Conservation (phyloP, 2,329 filamentous ascomycete genomes). For the Colletotrichum sp. region DNA sequence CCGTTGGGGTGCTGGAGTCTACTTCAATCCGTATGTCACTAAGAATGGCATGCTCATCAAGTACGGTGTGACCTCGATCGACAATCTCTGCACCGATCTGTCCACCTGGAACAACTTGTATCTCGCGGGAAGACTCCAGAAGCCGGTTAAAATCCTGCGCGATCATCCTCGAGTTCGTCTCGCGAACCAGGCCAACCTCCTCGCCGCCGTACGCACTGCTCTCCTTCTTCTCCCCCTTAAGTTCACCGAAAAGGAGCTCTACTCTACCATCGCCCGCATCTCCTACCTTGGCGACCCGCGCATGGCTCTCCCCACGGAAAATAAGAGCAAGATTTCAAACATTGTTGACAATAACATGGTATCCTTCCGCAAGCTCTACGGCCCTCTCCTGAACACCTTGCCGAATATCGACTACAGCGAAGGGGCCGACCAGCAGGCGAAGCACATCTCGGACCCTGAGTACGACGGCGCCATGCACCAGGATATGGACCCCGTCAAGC, state of each 20-base stretch:
- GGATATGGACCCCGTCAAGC: slow-evolving; percentile 89
- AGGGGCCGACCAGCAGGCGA: slow-evolving; percentile 51
- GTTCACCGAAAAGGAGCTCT: slow-evolving; percentile 89
- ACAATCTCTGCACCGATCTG: slow-evolving; percentile 86
- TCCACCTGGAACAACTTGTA: slow-evolving; percentile 94
- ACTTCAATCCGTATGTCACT: slow-evolving; percentile 95
- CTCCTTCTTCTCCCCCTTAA: slow-evolving; percentile 82
- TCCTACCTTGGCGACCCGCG: slow-evolving; percentile 97
- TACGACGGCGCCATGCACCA: slow-evolving; percentile 76
- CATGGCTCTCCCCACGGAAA: slow-evolving; percentile 89
- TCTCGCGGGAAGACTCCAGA: slow-evolving; percentile 93
- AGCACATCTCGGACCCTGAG: slow-evolving; percentile 54
- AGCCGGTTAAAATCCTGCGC: slow-evolving; percentile 95
- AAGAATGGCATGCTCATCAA: slow-evolving; percentile 97
- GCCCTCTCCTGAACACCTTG: slow-evolving; percentile 85
- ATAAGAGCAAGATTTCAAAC: slow-evolving; percentile 90
- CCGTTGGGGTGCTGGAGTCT: slow-evolving; percentile 88
- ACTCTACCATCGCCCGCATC: slow-evolving; percentile 88
- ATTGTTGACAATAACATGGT: slow-evolving; percentile 91
- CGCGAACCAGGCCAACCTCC: slow-evolving; percentile 93
- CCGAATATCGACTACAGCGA: slow-evolving; percentile 86
- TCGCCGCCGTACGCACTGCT: slow-evolving; percentile 89
- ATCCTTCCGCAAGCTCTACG: slow-evolving; percentile 91
- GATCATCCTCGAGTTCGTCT: slow-evolving; percentile 92
- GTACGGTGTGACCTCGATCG: slow-evolving; percentile 94